Conservation (phyloP, 495 filamentous ascomycete genomes). For the Penicillium roqueforti region DNA sequence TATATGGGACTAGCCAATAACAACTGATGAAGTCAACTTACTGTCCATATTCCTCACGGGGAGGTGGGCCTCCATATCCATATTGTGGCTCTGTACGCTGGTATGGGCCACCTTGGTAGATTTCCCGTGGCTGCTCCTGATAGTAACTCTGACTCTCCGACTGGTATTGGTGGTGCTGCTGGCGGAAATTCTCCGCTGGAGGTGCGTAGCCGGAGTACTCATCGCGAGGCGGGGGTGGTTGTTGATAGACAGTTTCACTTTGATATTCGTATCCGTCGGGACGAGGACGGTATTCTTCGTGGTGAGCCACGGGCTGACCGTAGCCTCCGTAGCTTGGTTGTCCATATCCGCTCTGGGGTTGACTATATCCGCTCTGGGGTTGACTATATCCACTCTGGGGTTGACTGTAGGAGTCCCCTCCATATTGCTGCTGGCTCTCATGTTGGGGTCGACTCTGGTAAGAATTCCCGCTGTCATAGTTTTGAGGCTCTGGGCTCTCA, state of each 20-base stretch:
- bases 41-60: constrained; percentile 17
- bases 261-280: constrained; percentile 14
- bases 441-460: constrained; percentile 23
- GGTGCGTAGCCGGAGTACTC: constrained; percentile 11
- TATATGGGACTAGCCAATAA: constrained; percentile 23
- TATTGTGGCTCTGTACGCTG: constrained; percentile 14
- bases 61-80: constrained; percentile 11
- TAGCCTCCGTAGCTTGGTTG: constrained; percentile 7
- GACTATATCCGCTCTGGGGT: too few species aligned
- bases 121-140: constrained; percentile 18
- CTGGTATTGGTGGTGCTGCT: constrained; percentile 31
- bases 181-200: constrained; percentile 12
- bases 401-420: constrained; percentile 27
- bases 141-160: constrained; percentile 25
- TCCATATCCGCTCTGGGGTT: too few species aligned
- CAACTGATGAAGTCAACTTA: constrained; percentile 16
- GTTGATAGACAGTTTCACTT: constrained; percentile 8
- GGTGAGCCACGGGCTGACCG: constrained; percentile 6
- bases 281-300: constrained; percentile 5
- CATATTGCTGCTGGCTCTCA: constrained; percentile 35
- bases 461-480: constrained; percentile 29
- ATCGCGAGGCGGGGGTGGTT: constrained; percentile 7
- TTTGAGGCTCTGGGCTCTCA: constrained; percentile 31
- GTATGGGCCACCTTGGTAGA: constrained; percentile 16
- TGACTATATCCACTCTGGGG: constrained; percentile 8